Percentiles rank a stretch among this genome's conserved stretches.
Evolutionary conservation across 139 green algal genomes (phyloP).

Genomic region (Picochlorum sp.): DNA sequence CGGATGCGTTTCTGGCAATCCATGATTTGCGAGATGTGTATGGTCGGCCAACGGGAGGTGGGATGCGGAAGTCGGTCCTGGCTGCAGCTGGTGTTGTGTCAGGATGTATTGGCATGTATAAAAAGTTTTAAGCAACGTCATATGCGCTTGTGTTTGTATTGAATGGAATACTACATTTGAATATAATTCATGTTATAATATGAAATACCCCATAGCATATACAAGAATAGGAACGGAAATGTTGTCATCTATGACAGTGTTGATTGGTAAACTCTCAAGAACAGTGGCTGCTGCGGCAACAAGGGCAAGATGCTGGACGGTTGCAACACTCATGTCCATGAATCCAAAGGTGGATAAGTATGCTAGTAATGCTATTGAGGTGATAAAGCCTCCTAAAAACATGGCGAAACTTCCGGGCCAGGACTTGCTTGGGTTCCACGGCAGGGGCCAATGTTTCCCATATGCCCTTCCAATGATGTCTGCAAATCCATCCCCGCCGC

Average conservation of each 20-base stretch:
- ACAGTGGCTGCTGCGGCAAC: constrained; percentile 50
- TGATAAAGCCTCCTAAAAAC: constrained; percentile 37
- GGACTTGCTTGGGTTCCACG: constrained; percentile 80
- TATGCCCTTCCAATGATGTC: constrained; percentile 83
- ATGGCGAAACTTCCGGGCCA: constrained; percentile 82
- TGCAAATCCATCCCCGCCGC: constrained; percentile 82
- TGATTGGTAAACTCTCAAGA: constrained; percentile 81
- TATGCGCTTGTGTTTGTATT: no score
- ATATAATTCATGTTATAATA: neutral
- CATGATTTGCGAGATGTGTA: constrained; percentile 33
- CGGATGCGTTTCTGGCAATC: constrained; percentile 32
- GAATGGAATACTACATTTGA: no score
- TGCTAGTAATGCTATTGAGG: neutral
- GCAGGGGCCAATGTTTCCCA: constrained; percentile 49
- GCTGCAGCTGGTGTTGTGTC: constrained; percentile 56
- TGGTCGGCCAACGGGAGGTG: constrained; percentile 16
- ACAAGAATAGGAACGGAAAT: constrained; percentile 70
- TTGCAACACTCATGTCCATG: neutral
- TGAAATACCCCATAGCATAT: constrained; percentile 25
- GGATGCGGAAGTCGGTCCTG: constrained; percentile 34
- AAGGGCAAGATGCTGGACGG: constrained; percentile 16
- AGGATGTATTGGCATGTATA: constrained; percentile 55
- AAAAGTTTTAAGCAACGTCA: constrained; percentile 54
- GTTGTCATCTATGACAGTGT: constrained; percentile 82
- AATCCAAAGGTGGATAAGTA: constrained; percentile 4